Evolutionary conservation across 371 early-diverging fungal genomes (phyloP), one percentile per base, ranked within the genome.

Genomic region (Caulochytrium protostelioides): DNA sequence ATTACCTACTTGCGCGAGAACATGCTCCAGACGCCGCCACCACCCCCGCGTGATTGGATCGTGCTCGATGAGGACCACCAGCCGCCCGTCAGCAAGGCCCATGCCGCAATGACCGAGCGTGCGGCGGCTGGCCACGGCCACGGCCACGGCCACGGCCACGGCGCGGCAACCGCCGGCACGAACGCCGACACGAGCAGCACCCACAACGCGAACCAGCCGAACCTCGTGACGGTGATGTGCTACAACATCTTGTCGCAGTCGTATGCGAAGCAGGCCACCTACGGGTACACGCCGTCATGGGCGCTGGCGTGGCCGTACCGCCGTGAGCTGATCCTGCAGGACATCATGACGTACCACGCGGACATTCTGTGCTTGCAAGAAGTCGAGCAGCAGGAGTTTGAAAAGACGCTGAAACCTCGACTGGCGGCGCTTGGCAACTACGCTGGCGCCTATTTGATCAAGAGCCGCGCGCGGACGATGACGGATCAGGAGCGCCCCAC

Each of bases 311-410:
- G 92, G 83, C 84, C 90, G 16, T 81, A 83, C 51, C 82, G 99
- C 38, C 79, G 77, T 45, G 91, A 91, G 37, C 64, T 70, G 12
- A 70, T 99, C 31, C 49, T 92, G 31, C 69, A 82, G 15, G 97
- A 97, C 46, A 76, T 97, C 21, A 41, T 75, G 13, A 69, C 72
- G 12, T 82, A 77, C 47, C 76, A 79, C 43, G 72, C 91, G 0
- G 98, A 99, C 53, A 76, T 98, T 39, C 52, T 97, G 10, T 94
- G 91, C 49, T 57, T 99, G 34, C 99, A 94, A 69, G 95, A 90
- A 56, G 77, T 97, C 19, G 89, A 82, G 45, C 65, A 71, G 36
- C 54, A 65, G 7, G 80, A 81, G 37, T 91, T 65, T 39, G 82
- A 89, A 35, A 79, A 83, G 16, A 78, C 65, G 30, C 83, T 94